Evolutionary conservation across 2,329 filamentous ascomycete species (phyloP), one percentile per base, ranked within the genome.

Genomic region (Tolypocladium sp.): DNA sequence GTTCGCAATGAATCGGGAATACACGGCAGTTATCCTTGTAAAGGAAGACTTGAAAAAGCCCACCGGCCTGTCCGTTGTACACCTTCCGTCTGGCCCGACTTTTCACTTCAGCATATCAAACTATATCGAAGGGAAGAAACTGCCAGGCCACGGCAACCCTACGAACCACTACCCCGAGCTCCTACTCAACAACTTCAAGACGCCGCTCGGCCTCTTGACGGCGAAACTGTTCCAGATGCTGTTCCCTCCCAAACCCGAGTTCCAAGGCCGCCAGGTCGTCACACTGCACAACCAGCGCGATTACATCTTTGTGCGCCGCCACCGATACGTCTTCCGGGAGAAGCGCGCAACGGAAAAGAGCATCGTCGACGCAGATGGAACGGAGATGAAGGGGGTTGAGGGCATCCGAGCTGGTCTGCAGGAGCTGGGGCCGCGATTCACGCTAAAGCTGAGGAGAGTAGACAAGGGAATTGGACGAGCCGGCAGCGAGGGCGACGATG

Each of bases 251-350:
- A 83, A 85, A 51, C 93, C 94, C 0, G 91, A 97, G 67, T 79
- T 97, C 7, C 82, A 89, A 65, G 93, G 93, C 5, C 81, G 93
- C 30, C 92, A 97, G 69, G 92, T 97, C 1, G 86, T 97, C 10
- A 97, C 93, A 1, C 76, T 97, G 57, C 92, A 97, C 74, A 97
- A 97, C 67, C 92, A 96, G 77, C 88, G 93, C 63, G 93, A 97
- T 74, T 97, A 93, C 73, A 94, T 97, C 66, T 99, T 99, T 72
- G 82, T 97, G 57, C 82, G 94, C 6, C 81, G 92, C 42, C 92
- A 97, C 73, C 82, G 94, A 54, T 99, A 99, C 69, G 83, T 96
- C 1, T 97, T 99, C 77, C 84, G 94, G 17, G 91, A 97, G 61
- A 96, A 94, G 78, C 82, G 88, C 13, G 80, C 85, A 59, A 92